Percentiles rank a stretch among this genome's conserved stretches.
These are phyloP conservation scores for Exophiala bonariae DNA, from an alignment of 2,329 filamentous ascomycete species.

Conservation along the genomic window DNA sequence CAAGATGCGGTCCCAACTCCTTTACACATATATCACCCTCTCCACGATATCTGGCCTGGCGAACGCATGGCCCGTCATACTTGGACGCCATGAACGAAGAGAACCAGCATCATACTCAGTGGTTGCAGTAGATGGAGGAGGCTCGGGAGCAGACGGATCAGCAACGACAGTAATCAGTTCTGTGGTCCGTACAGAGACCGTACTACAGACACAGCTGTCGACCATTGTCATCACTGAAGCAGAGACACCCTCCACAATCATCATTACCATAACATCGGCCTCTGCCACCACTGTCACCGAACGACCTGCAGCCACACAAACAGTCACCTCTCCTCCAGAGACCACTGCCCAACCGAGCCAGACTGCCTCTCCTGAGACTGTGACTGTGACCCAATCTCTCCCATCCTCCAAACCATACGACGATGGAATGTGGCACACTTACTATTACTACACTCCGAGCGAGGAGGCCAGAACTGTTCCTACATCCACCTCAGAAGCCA, in stretches of 20 bases:
- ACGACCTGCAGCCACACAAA: constrained; percentile 10
- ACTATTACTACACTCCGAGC: constrained; percentile 26
- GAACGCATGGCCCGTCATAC: constrained; percentile 14
- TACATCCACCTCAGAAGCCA: constrained; percentile 3
- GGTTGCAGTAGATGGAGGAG: constrained; percentile 35
- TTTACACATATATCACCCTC: constrained; percentile 7
- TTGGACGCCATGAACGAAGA: constrained; percentile 15
- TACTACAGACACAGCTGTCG: constrained; percentile 31
- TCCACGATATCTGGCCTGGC: constrained; percentile 15
- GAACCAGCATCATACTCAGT: constrained; percentile 32
- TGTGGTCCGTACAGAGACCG: constrained; percentile 25
- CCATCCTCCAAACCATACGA: constrained; percentile 29
- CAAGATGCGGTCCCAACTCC: constrained; percentile 16
- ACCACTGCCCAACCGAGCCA: constrained; percentile 4
- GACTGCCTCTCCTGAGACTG: constrained; percentile 9
- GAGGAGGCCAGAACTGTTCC: constrained; percentile 7
- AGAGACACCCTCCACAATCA: constrained; percentile 26
- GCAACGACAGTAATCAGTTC: constrained; percentile 29
- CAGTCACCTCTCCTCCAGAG: constrained; percentile 7
- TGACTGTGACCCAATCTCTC: constrained; percentile 24
- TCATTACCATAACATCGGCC: constrained; percentile 22
- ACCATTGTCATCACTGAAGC: constrained; percentile 26
- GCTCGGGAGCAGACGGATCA: constrained; percentile 21
- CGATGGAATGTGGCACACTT: constrained; percentile 34
- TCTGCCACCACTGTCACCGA: constrained; percentile 21